A percentile compares a stretch with the other conserved stretches of the same genome.
phyloP scores from a whole-genome alignment of 345 rosid genomes.

The Pistacia integerrima region DNA sequence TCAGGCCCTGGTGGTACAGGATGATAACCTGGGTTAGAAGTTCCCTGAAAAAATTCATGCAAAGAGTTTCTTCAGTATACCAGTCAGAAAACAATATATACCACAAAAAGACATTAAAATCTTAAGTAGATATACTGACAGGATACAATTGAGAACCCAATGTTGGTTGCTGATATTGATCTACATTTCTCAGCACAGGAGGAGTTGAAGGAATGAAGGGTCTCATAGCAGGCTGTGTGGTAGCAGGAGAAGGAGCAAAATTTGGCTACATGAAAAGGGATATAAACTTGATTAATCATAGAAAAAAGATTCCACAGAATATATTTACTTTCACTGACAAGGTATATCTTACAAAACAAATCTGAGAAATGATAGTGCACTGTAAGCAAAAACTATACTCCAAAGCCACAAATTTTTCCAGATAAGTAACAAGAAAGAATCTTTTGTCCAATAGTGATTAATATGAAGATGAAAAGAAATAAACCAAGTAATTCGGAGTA shows the following conservation, averaged over 20 bases:
- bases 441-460: neutral
- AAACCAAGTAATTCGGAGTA: slow-evolving; percentile 23
- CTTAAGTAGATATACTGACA: slow-evolving; percentile 41
- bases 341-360: neutral
- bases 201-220: slow-evolving; percentile 85
- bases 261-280: slow-evolving; percentile 46
- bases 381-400: neutral
- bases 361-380: neutral
- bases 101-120: slow-evolving; percentile 10
- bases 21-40: slow-evolving; percentile 49
- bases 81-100: slow-evolving; percentile 5
- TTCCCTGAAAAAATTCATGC: slow-evolving; percentile 51
- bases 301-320: neutral
- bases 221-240: slow-evolving; percentile 60
- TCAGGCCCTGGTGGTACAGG: slow-evolving; percentile 58
- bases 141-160: slow-evolving; percentile 80
- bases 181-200: slow-evolving; percentile 73
- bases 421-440: neutral
- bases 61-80: slow-evolving; percentile 17
- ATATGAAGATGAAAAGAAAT: neutral
- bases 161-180: slow-evolving; percentile 82
- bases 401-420: neutral
- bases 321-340: neutral
- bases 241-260: slow-evolving; percentile 52
- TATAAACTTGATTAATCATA: slow-evolving; percentile 13